A percentile compares a stretch with the other conserved stretches of the same genome.
These are phyloP conservation scores for Phlebiopsis gigantea DNA, from an alignment of 768 basidiomycete genomes.

Conservation along the genomic window DNA sequence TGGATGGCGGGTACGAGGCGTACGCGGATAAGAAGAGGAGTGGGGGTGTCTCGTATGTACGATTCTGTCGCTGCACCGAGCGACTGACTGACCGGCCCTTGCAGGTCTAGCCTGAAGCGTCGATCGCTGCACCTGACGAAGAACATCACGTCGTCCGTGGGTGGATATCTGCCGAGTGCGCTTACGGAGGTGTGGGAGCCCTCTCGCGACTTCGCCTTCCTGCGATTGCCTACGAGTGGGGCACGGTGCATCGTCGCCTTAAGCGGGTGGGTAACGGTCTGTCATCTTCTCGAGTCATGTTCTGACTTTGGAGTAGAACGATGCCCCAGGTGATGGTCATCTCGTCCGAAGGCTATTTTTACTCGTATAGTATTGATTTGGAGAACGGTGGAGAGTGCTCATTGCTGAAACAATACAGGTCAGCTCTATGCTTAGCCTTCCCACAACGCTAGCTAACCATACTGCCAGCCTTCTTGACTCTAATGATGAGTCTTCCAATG, in stretches of 20 bases:
- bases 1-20: constrained; percentile 82
- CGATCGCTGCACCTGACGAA: constrained; percentile 75
- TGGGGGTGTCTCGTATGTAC: constrained; percentile 6
- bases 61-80: too few relatives aligned
- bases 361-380: constrained; percentile 92
- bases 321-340: constrained; percentile 98
- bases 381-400: constrained; percentile 95
- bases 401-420: constrained; percentile 91
- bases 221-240: constrained; percentile 75
- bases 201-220: constrained; percentile 86
- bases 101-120: constrained; percentile 49
- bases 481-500: constrained; percentile 7
- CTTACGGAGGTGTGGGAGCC: constrained; percentile 98
- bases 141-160: constrained; percentile 69
- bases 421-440: constrained; percentile 17
- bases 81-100: neutral
- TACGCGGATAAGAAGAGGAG: constrained; percentile 73
- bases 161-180: constrained; percentile 82
- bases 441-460: too few relatives aligned
- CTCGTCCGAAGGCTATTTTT: constrained; percentile 92
- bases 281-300: too few relatives aligned
- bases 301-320: constrained; percentile 43
- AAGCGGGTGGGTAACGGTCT: constrained; percentile 73
- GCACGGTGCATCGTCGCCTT: constrained; percentile 85
- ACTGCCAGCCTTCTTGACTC: constrained; percentile 1